phyloP scores from a whole-genome alignment of 2,329 filamentous ascomycete genomes.

The Knufia fluminis region DNA sequence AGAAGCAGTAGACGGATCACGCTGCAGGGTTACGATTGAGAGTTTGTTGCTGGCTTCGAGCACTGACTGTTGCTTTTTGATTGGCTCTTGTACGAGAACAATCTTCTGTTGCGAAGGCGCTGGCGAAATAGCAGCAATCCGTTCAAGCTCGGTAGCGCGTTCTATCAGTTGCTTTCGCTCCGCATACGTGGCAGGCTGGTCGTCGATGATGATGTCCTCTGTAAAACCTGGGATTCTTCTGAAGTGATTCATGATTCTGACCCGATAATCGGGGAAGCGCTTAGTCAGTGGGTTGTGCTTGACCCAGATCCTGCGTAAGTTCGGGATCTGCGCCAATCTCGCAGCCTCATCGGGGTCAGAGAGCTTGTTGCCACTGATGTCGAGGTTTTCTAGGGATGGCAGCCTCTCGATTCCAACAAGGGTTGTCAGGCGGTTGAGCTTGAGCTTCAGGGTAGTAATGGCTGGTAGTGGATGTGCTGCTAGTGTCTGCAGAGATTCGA shows the following conservation, averaged over 20 bases:
- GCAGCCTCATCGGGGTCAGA: slow-evolving; percentile 88
- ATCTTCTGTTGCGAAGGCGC: slow-evolving; percentile 38
- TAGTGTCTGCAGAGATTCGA: slow-evolving; percentile 82
- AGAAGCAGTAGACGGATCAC: slow-evolving; percentile 24
- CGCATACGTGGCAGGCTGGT: slow-evolving; percentile 68
- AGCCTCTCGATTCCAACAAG: slow-evolving; percentile 85
- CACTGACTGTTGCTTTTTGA: neutral
- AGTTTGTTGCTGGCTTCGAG: neutral
- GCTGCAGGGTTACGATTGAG: neutral
- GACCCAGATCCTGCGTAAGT: slow-evolving; percentile 87
- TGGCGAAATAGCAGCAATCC: slow-evolving; percentile 62
- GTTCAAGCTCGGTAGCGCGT: slow-evolving; percentile 64
- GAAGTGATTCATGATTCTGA: slow-evolving; percentile 94
- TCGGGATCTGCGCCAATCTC: slow-evolving; percentile 78
- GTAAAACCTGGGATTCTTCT: slow-evolving; percentile 79
- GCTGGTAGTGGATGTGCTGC: slow-evolving; percentile 79
- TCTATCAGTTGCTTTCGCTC: slow-evolving; percentile 81
- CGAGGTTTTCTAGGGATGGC: slow-evolving; percentile 77
- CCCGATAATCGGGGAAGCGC: slow-evolving; percentile 73
- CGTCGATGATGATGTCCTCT: slow-evolving; percentile 84
- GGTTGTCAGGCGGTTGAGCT: slow-evolving; percentile 76
- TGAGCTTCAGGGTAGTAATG: slow-evolving; percentile 84
- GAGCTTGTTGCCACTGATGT: slow-evolving; percentile 81
- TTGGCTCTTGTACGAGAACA: slow-evolving; percentile 12
- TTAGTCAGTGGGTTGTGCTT: slow-evolving; percentile 85